Base-by-base conservation (phyloP, 768 basidiomycete species). In the Termitomyces sp. region DNA sequence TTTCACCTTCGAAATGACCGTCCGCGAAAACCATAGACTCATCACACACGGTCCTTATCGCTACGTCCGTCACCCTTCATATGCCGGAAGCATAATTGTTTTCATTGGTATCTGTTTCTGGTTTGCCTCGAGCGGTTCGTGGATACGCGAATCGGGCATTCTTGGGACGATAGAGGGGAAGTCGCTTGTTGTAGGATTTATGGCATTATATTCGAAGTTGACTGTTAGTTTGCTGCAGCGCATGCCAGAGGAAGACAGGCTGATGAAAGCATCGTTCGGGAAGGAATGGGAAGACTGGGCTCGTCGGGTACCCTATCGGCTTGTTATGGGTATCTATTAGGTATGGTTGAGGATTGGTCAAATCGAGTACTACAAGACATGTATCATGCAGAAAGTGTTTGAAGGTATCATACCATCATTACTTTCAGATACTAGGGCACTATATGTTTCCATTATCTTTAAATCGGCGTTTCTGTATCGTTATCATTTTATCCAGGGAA, bases 1-100 rank as follows among this genome's bases (percentile, higher is more conserved):
- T 26, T 77, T 74, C 63, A 78, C 75, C 16, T 79, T 77, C 46
- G 43, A 53, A 39, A 31, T 53, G 16, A 29, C 52, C n/a, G 5
- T 53, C 27, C 52, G 52, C 8, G 6, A 31, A 0, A 53, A 53
- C 29, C 52, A 53, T 41, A 53, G 12, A 7, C 26, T 53, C 12
- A 14, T 53, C n/a, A 53, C 36, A 20, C 41, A 41, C 6, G 52
- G 52, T 20, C 52, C 52, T 22, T 53, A 53, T 13, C 41, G 39
- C 52, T 29, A 41, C 52, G 27, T 53, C 27, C 39, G 52, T 4
- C 52, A 53, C 29, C 52, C 52, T 9, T 20, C 24, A 20, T 53
- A 53, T 12, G 20, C 37, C 7, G 52, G 9, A 20, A 31, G 12
- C 7, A 31, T 31, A 5, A 13, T 22, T 2, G 31, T 27, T 8